phyloP scores from a whole-genome alignment of 73 alveolate species.

The Paramecium pentaurelia region DNA sequence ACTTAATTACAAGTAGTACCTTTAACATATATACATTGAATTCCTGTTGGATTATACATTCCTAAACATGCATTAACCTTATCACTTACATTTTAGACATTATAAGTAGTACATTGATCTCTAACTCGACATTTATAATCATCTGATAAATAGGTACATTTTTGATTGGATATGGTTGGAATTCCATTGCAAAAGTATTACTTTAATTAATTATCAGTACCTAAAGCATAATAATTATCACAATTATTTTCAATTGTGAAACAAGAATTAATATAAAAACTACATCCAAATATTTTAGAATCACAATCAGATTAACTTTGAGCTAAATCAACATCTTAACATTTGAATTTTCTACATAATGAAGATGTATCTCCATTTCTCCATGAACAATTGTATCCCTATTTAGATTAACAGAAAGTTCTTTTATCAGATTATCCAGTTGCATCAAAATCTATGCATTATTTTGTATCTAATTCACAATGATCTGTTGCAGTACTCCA shows the following conservation, averaged over 20 bases:
- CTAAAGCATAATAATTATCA: neutral
- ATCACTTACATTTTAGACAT: neutral
- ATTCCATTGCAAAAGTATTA: neutral
- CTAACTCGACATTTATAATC: neutral
- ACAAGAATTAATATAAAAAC: neutral
- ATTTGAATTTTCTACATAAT: neutral
- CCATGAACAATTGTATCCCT: neutral
- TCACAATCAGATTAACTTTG: slow-evolving; percentile 18
- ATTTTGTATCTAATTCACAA: neutral
- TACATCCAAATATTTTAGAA: neutral
- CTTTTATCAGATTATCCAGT: neutral
- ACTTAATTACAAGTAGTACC: neutral
- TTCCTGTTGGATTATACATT: neutral
- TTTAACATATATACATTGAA: neutral
- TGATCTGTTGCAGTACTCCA: neutral
- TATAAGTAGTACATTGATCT: neutral
- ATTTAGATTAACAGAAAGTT: neutral
- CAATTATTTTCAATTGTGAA: neutral
- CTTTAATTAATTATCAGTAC: neutral
- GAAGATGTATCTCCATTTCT: neutral
- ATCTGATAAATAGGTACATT: neutral
- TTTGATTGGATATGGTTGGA: neutral
- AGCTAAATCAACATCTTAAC: neutral
- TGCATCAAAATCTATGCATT: neutral
- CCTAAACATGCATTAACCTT: neutral